These are phyloP conservation scores for Hypericum perforatum DNA, from an alignment of 345 rosid genomes.

Conservation along the genomic window DNA sequence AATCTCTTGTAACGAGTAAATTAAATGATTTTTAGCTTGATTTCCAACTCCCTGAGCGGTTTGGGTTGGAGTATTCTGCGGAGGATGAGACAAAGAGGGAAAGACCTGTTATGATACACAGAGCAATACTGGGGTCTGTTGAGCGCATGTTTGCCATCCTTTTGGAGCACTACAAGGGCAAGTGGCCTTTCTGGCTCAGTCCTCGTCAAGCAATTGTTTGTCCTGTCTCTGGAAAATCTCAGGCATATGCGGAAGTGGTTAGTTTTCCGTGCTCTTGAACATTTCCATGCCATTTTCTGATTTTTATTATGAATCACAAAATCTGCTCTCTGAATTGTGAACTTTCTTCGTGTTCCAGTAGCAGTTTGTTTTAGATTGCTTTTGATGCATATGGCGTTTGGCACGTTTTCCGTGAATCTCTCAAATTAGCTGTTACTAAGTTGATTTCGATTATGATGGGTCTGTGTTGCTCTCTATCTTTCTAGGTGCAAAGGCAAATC, in stretches of 20 bases:
- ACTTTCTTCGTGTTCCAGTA: too few relatives aligned
- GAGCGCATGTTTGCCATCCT: constrained; percentile 94
- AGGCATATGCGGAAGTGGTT: constrained; percentile 61
- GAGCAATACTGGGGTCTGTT: constrained; percentile 90
- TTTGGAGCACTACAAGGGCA: constrained; percentile 92
- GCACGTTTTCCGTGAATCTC: too few relatives aligned
- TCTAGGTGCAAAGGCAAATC: constrained; percentile 54
- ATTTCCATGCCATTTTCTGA: background rate
- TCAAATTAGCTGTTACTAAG: too few relatives aligned
- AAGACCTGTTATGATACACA: constrained; percentile 88
- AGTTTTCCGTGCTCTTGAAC: constrained; percentile 8
- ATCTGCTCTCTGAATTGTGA: too few relatives aligned
- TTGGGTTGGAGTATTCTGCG: constrained; percentile 72
- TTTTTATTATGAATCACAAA: too few relatives aligned
- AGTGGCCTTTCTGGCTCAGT: constrained; percentile 99
- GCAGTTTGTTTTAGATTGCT: too few relatives aligned
- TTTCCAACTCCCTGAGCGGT: constrained; percentile 80
- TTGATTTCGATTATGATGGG: too few relatives aligned
- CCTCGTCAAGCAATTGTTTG: constrained; percentile 99
- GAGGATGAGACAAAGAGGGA: constrained; percentile 82
- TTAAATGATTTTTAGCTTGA: constrained; percentile 58
- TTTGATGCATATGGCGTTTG: too few relatives aligned
- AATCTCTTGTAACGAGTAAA: constrained; percentile 14
- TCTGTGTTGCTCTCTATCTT: constrained; percentile 9
- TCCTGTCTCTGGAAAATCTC: constrained; percentile 87